phyloP scores from a whole-genome alignment of 1,139 yeast genomes.

The Yamadazyma membranifaciens region DNA sequence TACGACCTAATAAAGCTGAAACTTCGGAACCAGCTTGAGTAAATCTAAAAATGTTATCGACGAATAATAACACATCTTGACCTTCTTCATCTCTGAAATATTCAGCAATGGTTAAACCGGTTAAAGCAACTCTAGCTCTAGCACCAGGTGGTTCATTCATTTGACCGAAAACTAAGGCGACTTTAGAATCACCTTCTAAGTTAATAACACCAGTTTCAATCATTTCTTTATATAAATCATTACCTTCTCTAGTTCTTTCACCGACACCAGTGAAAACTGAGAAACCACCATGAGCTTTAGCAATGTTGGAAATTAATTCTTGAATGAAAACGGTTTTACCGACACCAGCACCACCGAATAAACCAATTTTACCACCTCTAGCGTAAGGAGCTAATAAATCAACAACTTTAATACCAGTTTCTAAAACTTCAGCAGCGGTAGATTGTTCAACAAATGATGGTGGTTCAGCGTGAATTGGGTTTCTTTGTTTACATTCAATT shows the following conservation, averaged over 20 bases:
- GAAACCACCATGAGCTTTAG: slow-evolving; percentile 99
- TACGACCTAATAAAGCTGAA: slow-evolving; percentile 99
- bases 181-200: slow-evolving; percentile 99
- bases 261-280: slow-evolving; percentile 99
- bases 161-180: slow-evolving; percentile 99
- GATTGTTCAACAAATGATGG: slow-evolving; percentile 96
- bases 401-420: slow-evolving; percentile 99
- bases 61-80: slow-evolving; percentile 99
- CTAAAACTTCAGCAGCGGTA: slow-evolving; percentile 95
- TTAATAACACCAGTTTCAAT: slow-evolving; percentile 99
- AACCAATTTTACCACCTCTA: slow-evolving; percentile 99
- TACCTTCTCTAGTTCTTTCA: slow-evolving; percentile 99
- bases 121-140: slow-evolving; percentile 99
- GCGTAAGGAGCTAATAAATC: slow-evolving; percentile 99
- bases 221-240: slow-evolving; percentile 99
- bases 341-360: slow-evolving; percentile 99
- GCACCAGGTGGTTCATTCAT: slow-evolving; percentile 99
- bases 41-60: slow-evolving; percentile 99
- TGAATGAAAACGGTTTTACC: slow-evolving; percentile 99
- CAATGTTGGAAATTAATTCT: slow-evolving; percentile 99
- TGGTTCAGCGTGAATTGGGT: slow-evolving; percentile 98
- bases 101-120: slow-evolving; percentile 99
- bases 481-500: slow-evolving; percentile 83
- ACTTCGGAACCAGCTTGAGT: slow-evolving; percentile 99
- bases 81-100: slow-evolving; percentile 99